Evolutionary conservation across 1,284 basidiomycete species (phyloP), one percentile per base, ranked within the genome.

Genomic region (Polyporus tsugae): DNA sequence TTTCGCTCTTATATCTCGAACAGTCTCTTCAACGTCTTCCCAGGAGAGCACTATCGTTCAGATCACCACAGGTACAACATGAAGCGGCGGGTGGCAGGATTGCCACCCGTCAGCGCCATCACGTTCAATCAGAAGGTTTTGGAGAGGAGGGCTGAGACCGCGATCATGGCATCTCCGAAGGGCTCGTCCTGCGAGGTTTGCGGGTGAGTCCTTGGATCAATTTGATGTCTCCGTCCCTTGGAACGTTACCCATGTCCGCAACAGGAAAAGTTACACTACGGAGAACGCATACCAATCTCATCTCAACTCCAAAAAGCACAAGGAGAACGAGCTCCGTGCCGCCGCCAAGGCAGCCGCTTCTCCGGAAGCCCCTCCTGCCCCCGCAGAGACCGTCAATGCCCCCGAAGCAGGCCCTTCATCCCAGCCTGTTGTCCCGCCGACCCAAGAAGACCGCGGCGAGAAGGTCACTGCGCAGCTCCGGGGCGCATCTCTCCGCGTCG

Each of bases 61-160:
- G 98, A 99, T 81, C 92, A 95, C 80, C 98, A 99, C 82, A 87
- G 97, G 63, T 99, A 99, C 83, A 99, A 99, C 80, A 96, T 98
- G 91, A 98, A 98, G 83, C 92, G 98, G 72, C 91, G 96, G 46
- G 95, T 99, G 22, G 97, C 98, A 7, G 91, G 89, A 17, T 86
- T 99, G 2, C 93, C 95, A 5, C 97, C 98, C 3, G 91, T 99
- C 76, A 91, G 90, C 68, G 88, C 87, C 0, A 81, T 86, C 7
- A 78, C 92, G 0, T 99, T 99, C 84, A 93, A 96, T 76, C 89
- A 95, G 76, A 99, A 99, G 78, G 93, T 98, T n/a, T 78, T 93
- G 38, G 93, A 96, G 69, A 84, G 93, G 72, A 84, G 89, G 38
- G 85, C 89, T 60, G 92, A 96, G 81, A 92, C 90, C 0, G 90